Evolutionary conservation across 805 yeast species (phyloP), one percentile per base, ranked within the genome.

Genomic region (Yamadazyma kitorensis): DNA sequence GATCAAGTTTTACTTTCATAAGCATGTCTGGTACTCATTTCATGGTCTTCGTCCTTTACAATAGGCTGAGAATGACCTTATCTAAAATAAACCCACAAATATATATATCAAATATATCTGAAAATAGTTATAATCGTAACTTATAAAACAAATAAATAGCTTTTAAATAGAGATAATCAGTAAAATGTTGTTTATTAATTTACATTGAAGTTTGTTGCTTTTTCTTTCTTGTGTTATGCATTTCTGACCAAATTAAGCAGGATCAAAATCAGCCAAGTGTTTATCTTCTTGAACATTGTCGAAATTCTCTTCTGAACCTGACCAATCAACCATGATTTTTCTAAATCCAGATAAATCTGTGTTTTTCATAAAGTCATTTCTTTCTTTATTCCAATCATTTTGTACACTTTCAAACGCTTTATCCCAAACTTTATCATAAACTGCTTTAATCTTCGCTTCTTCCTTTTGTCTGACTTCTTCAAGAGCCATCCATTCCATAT

Each of bases 401-500:
- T 74, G 75, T 33, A 84, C 86, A 54, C 83, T 86, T 46, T 78
- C 82, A 52, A 84, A 89, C 2, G 93, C 95, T 35, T 74, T 68
- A 45, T 73, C 76, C 86, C 91, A 88, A 15, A 81, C 77, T 49
- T 73, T 76, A 44, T 80, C 75, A 60, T 81, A 84, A 21, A 79
- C 76, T 46, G 75, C 78, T 57, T 73, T 76, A 39, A 80, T 66
- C 55, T 75, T 76, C 29, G 75, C 76, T 50, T 79, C 80, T 52
- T 79, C 84, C 41, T 70, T 63, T 47, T 70, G 73, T 46, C 86
- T 71, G 18, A 73, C 67, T 53, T 84, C 93, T 58, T 83, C 91
- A 52, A 80, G 73, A 1, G 88, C 91, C 84, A 84, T 77, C 89
- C 89, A 82, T 51, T 82, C 89, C 89, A 84, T 82, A 51, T 71